Evolutionary conservation across 306 rosid species (phyloP).

Genomic region (Canavalia gladiata): DNA sequence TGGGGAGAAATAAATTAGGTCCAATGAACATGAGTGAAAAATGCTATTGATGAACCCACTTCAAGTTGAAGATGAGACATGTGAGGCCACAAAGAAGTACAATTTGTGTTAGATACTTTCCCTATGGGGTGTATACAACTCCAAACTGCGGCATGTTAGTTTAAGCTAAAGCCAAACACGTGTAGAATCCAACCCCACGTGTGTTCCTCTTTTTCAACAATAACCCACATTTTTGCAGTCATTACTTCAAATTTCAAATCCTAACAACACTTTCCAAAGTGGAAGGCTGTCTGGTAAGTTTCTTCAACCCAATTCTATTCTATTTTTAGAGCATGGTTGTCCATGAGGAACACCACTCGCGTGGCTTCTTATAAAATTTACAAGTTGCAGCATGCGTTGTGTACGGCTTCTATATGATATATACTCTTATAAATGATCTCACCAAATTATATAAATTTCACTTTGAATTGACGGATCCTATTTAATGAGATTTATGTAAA

Average conservation of each 20-base stretch:
- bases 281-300: slow-evolving; percentile 22
- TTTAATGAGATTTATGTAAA: no score
- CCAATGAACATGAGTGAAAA: slow-evolving; percentile 42
- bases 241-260: slow-evolving; percentile 21
- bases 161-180: slow-evolving; percentile 45
- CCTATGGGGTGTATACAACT: neutral
- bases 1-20: slow-evolving; percentile 32
- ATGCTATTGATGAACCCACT: slow-evolving; percentile 46
- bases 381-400: slow-evolving; percentile 37
- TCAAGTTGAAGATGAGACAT: slow-evolving; percentile 51
- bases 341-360: slow-evolving; percentile 42
- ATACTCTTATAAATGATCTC: neutral
- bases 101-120: slow-evolving; percentile 40
- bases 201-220: slow-evolving; percentile 34
- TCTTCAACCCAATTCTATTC: slow-evolving; percentile 21
- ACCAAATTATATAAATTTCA: no score
- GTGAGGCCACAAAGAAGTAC: slow-evolving; percentile 45
- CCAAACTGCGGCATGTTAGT: slow-evolving; percentile 27
- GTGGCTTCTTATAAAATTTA: slow-evolving; percentile 28
- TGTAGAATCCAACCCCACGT: slow-evolving; percentile 45
- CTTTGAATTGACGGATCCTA: no score
- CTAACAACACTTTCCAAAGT: slow-evolving; percentile 18
- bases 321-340: slow-evolving; percentile 32
- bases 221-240: neutral
- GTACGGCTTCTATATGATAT: neutral